These are phyloP conservation scores for Pichia californica DNA, from an alignment of 805 yeast genomes.

Conservation along the genomic window DNA sequence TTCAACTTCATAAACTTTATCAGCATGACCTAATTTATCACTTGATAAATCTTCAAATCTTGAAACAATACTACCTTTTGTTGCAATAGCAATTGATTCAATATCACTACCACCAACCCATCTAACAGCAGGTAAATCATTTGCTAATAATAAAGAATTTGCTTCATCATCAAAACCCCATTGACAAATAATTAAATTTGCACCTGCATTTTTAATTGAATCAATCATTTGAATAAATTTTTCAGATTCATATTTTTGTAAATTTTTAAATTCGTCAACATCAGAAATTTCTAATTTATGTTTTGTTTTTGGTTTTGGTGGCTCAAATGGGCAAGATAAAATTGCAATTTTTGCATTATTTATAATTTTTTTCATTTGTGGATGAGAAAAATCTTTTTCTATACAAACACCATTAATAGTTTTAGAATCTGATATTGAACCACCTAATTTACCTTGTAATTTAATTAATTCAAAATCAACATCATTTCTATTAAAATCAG, in stretches of 20 bases:
- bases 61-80: slow-evolving; percentile 95
- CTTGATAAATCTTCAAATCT: slow-evolving; percentile 85
- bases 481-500: slow-evolving; percentile 85
- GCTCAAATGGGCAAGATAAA: slow-evolving; percentile 97
- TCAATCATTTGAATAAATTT: slow-evolving; percentile 89
- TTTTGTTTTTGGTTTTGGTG: slow-evolving; percentile 98
- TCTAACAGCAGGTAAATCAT: slow-evolving; percentile 90
- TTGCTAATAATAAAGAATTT: slow-evolving; percentile 81
- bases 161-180: slow-evolving; percentile 99
- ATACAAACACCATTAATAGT: slow-evolving; percentile 86
- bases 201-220: slow-evolving; percentile 81
- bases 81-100: slow-evolving; percentile 94
- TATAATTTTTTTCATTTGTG: slow-evolving; percentile 89
- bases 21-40: slow-evolving; percentile 84
- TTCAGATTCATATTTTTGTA: slow-evolving; percentile 88
- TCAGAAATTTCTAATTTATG: slow-evolving; percentile 89
- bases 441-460: slow-evolving; percentile 94
- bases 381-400: slow-evolving; percentile 96
- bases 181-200: slow-evolving; percentile 94
- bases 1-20: slow-evolving; percentile 76
- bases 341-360: slow-evolving; percentile 85
- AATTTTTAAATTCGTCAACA: slow-evolving; percentile 88
- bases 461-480: slow-evolving; percentile 96
- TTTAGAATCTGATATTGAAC: slow-evolving; percentile 77
- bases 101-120: slow-evolving; percentile 99